Conservation (phyloP, 169 alveolate species). For the Plasmodium inui region DNA sequence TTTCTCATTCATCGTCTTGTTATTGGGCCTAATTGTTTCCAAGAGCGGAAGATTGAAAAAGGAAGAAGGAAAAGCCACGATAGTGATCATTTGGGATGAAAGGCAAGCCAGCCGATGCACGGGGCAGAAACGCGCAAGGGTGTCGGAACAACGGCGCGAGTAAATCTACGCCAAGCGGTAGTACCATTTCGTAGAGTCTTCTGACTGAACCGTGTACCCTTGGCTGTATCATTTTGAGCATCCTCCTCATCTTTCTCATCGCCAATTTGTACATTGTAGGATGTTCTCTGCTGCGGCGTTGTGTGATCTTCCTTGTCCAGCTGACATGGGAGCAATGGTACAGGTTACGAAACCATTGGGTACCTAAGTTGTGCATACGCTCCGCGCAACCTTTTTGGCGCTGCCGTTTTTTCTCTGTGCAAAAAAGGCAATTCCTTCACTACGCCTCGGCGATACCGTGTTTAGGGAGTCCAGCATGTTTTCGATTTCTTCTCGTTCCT, state of each 20-base stretch:
- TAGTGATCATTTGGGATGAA: neutral
- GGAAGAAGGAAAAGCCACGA: neutral
- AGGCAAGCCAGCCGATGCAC: neutral
- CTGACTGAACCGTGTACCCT: constrained; percentile 33
- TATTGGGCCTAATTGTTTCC: constrained; percentile 16
- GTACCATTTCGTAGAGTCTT: constrained; percentile 54
- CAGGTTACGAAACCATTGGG: neutral
- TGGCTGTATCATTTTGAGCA: neutral
- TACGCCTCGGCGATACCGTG: constrained; percentile 8
- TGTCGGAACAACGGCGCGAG: neutral
- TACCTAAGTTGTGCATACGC: neutral
- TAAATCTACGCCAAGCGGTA: neutral
- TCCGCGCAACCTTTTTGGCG: neutral
- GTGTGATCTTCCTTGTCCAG: constrained; percentile 16
- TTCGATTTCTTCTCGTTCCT: constrained; percentile 50
- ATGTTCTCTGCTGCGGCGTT: neutral
- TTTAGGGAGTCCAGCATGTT: constrained; percentile 56
- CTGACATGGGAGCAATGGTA: neutral
- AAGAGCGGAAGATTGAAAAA: neutral
- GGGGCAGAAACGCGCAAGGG: neutral
- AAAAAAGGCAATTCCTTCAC: neutral
- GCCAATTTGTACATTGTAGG: constrained; percentile 15
- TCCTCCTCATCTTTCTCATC: neutral
- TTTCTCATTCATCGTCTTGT: neutral
- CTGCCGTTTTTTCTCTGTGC: neutral